Evolutionary conservation across 2,329 filamentous ascomycete species (phyloP).

Genomic region (Talaromyces rugulosus): DNA sequence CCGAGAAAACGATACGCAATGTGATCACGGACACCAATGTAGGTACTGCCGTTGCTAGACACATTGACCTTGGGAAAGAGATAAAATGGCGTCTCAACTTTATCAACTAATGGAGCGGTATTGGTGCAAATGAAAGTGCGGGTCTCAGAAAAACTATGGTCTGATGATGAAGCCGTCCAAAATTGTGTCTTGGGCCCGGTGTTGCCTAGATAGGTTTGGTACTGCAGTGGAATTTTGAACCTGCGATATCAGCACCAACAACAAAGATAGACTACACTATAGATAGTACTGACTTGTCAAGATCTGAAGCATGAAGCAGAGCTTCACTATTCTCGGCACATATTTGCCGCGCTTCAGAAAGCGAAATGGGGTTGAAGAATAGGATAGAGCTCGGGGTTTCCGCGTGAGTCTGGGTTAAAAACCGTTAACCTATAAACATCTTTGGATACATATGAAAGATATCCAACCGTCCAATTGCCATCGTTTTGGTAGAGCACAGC

Average conservation of each 20-base stretch:
- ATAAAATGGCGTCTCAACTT: conserved; percentile 7
- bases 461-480: conserved; percentile 3
- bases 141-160: not conserved
- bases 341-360: not conserved
- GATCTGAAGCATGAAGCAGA: not conserved
- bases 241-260: not conserved
- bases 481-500: conserved; percentile 5
- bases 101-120: not conserved
- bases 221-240: not conserved
- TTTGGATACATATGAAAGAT: not conserved
- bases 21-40: conserved; percentile 3
- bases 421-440: not conserved
- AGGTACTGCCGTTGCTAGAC: not conserved
- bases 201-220: not conserved
- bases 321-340: not conserved
- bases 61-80: conserved; percentile 6
- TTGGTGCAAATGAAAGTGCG: conserved; percentile 8
- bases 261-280: not conserved
- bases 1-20: conserved; percentile 11
- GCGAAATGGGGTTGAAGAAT: not conserved
- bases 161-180: not conserved
- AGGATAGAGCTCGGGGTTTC: not conserved
- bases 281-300: not conserved
- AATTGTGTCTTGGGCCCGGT: not conserved
- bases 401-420: not conserved